phyloP scores from a whole-genome alignment of 2,329 filamentous ascomycete genomes.

The Pseudocercospora macadamiae region DNA sequence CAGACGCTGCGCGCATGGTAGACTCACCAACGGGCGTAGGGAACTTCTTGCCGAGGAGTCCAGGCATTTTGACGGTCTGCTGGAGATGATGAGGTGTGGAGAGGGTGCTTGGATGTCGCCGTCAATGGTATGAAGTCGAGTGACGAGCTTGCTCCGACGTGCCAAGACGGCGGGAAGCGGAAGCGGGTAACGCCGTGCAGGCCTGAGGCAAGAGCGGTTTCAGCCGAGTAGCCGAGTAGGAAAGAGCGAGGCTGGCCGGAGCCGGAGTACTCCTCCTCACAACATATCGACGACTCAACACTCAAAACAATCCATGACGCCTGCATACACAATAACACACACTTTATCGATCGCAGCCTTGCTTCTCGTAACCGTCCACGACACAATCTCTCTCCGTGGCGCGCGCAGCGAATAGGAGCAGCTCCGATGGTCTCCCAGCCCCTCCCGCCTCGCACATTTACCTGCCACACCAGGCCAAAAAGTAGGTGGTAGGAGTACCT shows the following conservation, averaged over 20 bases:
- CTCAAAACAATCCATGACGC: background rate
- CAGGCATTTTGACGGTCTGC: constrained; percentile 31
- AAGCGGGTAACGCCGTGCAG: background rate
- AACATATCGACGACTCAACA: background rate
- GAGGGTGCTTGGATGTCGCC: background rate
- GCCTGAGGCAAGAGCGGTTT: background rate
- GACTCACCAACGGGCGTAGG: constrained; percentile 53
- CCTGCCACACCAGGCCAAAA: background rate
- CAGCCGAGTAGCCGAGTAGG: background rate
- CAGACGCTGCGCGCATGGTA: constrained; percentile 10
- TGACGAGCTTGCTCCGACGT: constrained; percentile 6
- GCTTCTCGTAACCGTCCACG: background rate
- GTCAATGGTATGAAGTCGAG: constrained; percentile 3
- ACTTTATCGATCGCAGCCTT: background rate
- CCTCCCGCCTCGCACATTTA: background rate
- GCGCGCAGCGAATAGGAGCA: background rate
- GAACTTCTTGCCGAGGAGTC: constrained; percentile 56
- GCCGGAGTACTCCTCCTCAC: background rate
- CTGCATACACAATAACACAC: constrained; percentile 1
- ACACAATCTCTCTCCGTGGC: background rate
- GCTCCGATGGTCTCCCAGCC: constrained; percentile 4
- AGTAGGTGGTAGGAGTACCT: background rate
- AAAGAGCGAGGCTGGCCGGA: background rate
- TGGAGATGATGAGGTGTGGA: constrained; percentile 4
- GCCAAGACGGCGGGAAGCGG: background rate